A percentile compares a stretch with the other conserved stretches of the same genome.
Evolutionary conservation across 2,329 filamentous ascomycete genomes (phyloP).

Genomic region (Exophiala sideris): DNA sequence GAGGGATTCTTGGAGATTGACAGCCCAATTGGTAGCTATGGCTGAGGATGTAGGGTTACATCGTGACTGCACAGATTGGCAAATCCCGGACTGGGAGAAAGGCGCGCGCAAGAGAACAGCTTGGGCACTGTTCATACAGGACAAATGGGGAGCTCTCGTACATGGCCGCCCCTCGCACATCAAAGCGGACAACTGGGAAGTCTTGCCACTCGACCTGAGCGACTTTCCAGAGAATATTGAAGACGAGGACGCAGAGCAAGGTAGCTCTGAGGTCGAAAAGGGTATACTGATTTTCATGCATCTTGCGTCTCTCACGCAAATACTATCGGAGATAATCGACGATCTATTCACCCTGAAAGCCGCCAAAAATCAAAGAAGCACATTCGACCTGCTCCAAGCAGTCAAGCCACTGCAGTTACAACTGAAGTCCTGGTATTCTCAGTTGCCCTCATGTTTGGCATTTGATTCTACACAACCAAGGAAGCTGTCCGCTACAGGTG

Average conservation of each 20-base stretch:
- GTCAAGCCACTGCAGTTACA: constrained; percentile 80
- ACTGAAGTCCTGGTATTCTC: constrained; percentile 77
- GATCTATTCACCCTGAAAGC: constrained; percentile 78
- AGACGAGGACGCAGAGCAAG: constrained; percentile 34
- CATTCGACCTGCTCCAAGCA: constrained; percentile 66
- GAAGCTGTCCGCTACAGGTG: constrained; percentile 38
- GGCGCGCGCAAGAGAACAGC: constrained; percentile 59
- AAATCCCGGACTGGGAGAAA: constrained; percentile 61
- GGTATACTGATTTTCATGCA: constrained; percentile 70
- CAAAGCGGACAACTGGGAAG: constrained; percentile 54
- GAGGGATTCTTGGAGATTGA: constrained; percentile 49
- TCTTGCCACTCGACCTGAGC: constrained; percentile 43
- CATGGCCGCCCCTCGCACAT: constrained; percentile 58
- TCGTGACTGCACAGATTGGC: constrained; percentile 61
- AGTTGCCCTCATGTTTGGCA: constrained; percentile 59
- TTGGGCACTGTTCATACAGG: constrained; percentile 65
- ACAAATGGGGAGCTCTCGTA: constrained; percentile 59
- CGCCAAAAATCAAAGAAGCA: constrained; percentile 64
- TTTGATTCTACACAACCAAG: constrained; percentile 56
- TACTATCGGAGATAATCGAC: constrained; percentile 75
- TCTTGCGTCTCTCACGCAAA: constrained; percentile 71
- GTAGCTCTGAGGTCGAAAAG: constrained; percentile 59
- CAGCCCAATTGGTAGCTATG: constrained; percentile 54
- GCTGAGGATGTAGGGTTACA: constrained; percentile 59
- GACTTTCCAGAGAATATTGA: constrained; percentile 43